Percentiles rank a stretch among this genome's conserved stretches.
phyloP scores from a whole-genome alignment of 352 stramenopile genomes.

The Pythium volutum region DNA sequence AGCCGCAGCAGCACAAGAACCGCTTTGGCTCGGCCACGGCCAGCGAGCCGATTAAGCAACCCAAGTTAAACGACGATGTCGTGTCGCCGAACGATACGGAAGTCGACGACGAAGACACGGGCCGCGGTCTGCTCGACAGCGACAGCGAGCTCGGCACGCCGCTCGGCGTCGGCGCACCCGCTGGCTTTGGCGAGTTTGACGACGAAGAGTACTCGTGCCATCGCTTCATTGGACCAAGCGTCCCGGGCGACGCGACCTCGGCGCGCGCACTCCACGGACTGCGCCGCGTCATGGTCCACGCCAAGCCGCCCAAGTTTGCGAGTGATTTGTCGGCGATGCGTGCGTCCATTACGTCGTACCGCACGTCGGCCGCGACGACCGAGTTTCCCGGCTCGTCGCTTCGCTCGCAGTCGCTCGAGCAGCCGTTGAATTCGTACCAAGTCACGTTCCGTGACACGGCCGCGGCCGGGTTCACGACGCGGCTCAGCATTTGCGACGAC shows the following conservation, averaged over 20 bases:
- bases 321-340: slow-evolving; percentile 37
- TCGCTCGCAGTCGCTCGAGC: slow-evolving; percentile 21
- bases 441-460: slow-evolving; percentile 61
- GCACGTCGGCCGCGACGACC: slow-evolving; percentile 11
- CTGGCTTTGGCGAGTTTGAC: slow-evolving; percentile 51
- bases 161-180: slow-evolving; percentile 38
- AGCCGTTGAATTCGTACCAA: slow-evolving; percentile 44
- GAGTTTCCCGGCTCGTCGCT: not conserved
- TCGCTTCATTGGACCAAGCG: slow-evolving; percentile 62
- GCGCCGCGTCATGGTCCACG: slow-evolving; percentile 57
- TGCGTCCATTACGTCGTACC: slow-evolving; percentile 18
- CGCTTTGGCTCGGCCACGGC: not conserved
- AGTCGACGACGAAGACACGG: slow-evolving; percentile 26
- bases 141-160: slow-evolving; percentile 58
- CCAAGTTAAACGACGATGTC: slow-evolving; percentile 8
- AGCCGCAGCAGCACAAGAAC: not conserved
- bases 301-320: slow-evolving; percentile 62
- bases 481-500: slow-evolving; percentile 20
- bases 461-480: slow-evolving; percentile 40
- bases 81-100: slow-evolving; percentile 26
- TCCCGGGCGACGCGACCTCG: slow-evolving; percentile 35
- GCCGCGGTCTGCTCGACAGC: slow-evolving; percentile 17
- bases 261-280: slow-evolving; percentile 49
- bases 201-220: slow-evolving; percentile 41
- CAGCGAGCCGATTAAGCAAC: not conserved